Percentiles rank a stretch among this genome's conserved stretches.
Conservation (phyloP, 805 yeast species). For the Spathaspora gorwiae region DNA sequence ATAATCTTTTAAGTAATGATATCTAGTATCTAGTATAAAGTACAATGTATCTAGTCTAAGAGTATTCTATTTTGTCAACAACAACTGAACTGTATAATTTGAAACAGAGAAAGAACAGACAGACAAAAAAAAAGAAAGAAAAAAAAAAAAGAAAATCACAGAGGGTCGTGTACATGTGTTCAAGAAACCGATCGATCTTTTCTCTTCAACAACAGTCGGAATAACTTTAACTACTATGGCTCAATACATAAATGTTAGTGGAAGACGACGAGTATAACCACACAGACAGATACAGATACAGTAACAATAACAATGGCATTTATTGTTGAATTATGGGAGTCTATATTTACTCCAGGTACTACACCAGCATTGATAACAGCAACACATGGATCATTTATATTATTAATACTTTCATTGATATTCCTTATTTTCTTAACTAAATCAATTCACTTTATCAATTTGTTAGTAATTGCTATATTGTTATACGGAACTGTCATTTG, state of each 20-base stretch:
- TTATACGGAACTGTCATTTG: slow-evolving; percentile 82
- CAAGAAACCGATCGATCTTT: background rate
- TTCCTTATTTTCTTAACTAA: slow-evolving; percentile 57
- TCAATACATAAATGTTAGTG: too few relatives aligned
- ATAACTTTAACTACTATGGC: too few relatives aligned
- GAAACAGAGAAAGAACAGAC: too few relatives aligned
- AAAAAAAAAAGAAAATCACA: too few relatives aligned
- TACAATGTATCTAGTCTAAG: too few relatives aligned
- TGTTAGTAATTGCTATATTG: slow-evolving; percentile 51
- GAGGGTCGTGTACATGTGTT: background rate
- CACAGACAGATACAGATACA: background rate
- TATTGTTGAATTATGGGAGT: slow-evolving; percentile 75
- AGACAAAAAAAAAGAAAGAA: background rate
- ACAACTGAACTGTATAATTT: too few relatives aligned
- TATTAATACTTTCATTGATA: slow-evolving; percentile 53
- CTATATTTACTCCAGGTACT: slow-evolving; percentile 89
- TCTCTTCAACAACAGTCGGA: too few relatives aligned
- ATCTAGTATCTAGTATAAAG: background rate
- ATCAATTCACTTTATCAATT: slow-evolving; percentile 61
- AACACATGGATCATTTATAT: slow-evolving; percentile 76
- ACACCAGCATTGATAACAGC: slow-evolving; percentile 86
- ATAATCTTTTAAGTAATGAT: background rate
- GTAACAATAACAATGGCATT: slow-evolving; percentile 25
- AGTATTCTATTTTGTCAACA: too few relatives aligned
- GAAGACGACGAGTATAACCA: too few relatives aligned